phyloP scores from a whole-genome alignment of 306 rosid species.

The Quercus parvula region DNA sequence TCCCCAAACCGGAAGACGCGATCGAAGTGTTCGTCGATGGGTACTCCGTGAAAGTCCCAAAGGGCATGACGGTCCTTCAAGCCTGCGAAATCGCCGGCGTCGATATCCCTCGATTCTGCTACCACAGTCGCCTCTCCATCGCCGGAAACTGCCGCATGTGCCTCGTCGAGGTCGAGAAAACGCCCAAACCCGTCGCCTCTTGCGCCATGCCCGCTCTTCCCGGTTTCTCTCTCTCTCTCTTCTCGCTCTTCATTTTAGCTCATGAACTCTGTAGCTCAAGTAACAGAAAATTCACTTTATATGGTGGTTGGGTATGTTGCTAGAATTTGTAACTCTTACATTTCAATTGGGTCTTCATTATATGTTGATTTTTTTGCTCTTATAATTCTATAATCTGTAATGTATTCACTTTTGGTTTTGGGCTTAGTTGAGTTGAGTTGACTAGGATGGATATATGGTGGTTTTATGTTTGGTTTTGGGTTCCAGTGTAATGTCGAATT shows the following conservation, averaged over 20 bases:
- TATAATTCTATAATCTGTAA: too few relatives aligned
- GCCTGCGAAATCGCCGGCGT: constrained; percentile 97
- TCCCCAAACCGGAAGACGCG: constrained; percentile 75
- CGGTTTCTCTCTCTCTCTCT: constrained; percentile 30
- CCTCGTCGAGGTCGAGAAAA: constrained; percentile 98
- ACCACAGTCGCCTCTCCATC: constrained; percentile 83
- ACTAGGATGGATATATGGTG: too few relatives aligned
- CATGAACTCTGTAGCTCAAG: too few relatives aligned
- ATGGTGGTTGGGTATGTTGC: too few relatives aligned
- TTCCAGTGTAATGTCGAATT: too few relatives aligned
- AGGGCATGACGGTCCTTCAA: constrained; percentile 91
- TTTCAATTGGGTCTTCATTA: too few relatives aligned
- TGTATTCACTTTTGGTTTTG: too few relatives aligned
- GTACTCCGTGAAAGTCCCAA: constrained; percentile 86
- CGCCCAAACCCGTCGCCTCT: constrained; percentile 98
- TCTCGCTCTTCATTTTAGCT: background rate
- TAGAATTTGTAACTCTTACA: too few relatives aligned
- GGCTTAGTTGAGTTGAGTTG: too few relatives aligned
- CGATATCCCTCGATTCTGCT: constrained; percentile 91
- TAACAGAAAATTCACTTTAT: too few relatives aligned
- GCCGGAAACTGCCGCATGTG: constrained; percentile 99
- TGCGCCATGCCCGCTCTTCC: constrained; percentile 99
- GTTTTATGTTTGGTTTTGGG: too few relatives aligned
- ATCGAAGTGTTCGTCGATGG: constrained; percentile 95
- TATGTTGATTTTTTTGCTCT: too few relatives aligned